phyloP scores from a whole-genome alignment of 1,284 basidiomycete species.

The Ganoderma lingzhi region DNA sequence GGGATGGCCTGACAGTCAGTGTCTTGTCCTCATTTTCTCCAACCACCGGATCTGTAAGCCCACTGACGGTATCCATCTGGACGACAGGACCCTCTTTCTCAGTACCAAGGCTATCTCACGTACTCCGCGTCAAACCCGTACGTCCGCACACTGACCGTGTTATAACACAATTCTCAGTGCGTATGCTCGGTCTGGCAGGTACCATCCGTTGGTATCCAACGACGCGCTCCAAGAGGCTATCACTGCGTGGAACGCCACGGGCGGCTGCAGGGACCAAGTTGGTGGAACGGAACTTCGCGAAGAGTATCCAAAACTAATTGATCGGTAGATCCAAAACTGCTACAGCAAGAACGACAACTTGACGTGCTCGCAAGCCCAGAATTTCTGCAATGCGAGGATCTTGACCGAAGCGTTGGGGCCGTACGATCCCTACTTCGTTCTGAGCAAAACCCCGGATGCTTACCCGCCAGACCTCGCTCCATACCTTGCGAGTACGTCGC shows the following conservation, averaged over 20 bases:
- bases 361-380: constrained; percentile 62
- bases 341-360: constrained; percentile 54
- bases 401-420: constrained; percentile 57
- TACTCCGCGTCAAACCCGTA: constrained; percentile 61
- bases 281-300: constrained; percentile 12
- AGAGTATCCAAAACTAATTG: neutral
- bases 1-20: constrained; percentile 67
- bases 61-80: constrained; percentile 14
- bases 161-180: constrained; percentile 2
- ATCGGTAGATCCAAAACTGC: constrained; percentile 56
- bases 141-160: constrained; percentile 9
- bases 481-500: constrained; percentile 49
- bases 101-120: constrained; percentile 63
- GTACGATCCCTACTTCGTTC: constrained; percentile 62
- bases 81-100: constrained; percentile 59
- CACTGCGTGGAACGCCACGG: constrained; percentile 50
- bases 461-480: constrained; percentile 60
- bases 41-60: neutral
- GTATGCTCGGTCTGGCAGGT: constrained; percentile 37
- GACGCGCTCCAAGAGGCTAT: constrained; percentile 52
- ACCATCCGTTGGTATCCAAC: constrained; percentile 57
- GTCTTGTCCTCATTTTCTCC: constrained; percentile 2
- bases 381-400: constrained; percentile 62
- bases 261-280: constrained; percentile 60
- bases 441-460: constrained; percentile 54